Base-by-base conservation (phyloP, 805 yeast species). In the Nakazawaea sp. region DNA sequence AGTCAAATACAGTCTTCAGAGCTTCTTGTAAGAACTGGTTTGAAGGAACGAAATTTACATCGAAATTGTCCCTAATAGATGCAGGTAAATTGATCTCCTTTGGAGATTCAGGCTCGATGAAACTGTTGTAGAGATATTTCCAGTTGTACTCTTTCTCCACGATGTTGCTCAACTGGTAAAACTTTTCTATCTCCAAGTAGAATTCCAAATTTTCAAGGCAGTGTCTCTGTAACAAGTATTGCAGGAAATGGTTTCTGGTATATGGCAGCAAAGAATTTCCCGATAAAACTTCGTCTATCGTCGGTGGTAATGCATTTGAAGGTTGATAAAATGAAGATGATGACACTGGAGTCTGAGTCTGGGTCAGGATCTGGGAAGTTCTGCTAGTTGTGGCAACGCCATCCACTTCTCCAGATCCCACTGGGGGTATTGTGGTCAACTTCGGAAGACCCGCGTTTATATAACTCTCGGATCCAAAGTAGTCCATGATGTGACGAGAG, bases 181-280 rank as follows among this genome's bases (percentile, higher is more conserved):
- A 46, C 21, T 34, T 35, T 5, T 43, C 41, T 13, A 58, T 39
- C 19, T 55, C 56, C 18, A 49, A 30, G 32, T 48, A 57, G 39
- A 59, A 58, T 29, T 60, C 64, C 16, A 59, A 47, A 34, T 59
- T 60, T 40, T 60, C 65, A 3, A 52, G 27, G 42, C 65, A 59
- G 40, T 58, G 62, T 30, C 55, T 51, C 21, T 50, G 46, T 2
- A 49, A 39, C 20, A 60, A 45, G 34, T 50, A 59, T 32, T 49
- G 45, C 11, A 48, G 43, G 38, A 60, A 60, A 20, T 52, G 45
- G 5, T 43, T 36, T 23, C 50, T 52, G 4, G 58, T 50, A 32
- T 49, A 58, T 2, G 41, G 43, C n/a, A 35, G 34, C 24, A 15
- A 34, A 4, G 53, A 49, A 4, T 41, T 29, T 30, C 57, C 60